A percentile compares a stretch with the other conserved stretches of the same genome.
Evolutionary conservation across 2,329 filamentous ascomycete genomes (phyloP).

Genomic region (Myriosclerotinia curreyana): DNA sequence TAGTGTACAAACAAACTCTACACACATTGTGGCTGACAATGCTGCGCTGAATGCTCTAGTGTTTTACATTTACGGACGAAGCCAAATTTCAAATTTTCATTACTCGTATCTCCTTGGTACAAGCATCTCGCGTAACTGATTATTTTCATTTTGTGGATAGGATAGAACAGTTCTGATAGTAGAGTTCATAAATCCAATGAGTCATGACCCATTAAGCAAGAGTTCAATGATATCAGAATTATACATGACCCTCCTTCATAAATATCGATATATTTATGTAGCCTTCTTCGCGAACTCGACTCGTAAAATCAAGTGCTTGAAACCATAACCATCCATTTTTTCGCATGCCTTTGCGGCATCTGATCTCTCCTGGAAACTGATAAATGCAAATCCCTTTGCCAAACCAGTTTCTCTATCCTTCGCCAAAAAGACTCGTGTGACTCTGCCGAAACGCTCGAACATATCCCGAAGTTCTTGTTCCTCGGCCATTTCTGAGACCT

Average conservation of each 20-base stretch:
- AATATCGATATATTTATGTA: constrained; percentile 29
- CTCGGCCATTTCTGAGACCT: constrained; percentile 97
- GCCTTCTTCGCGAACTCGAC: constrained; percentile 86
- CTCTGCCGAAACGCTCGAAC: constrained; percentile 95
- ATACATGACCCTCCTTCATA: constrained; percentile 12
- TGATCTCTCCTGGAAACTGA: constrained; percentile 86
- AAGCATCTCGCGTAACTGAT: constrained; percentile 7
- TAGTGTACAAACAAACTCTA: too few relatives aligned
- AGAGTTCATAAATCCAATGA: constrained; percentile 10
- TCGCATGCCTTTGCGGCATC: constrained; percentile 91
- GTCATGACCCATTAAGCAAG: background rate
- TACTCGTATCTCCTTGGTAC: background rate
- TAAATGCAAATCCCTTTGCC: constrained; percentile 98
- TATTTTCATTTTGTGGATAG: constrained; percentile 7
- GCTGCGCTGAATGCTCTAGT: background rate
- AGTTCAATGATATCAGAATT: constrained; percentile 20
- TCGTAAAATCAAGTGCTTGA: constrained; percentile 80
- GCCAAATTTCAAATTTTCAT: background rate
- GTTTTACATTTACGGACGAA: background rate
- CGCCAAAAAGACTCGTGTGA: constrained; percentile 95
- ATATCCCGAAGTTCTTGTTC: constrained; percentile 93
- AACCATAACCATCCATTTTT: constrained; percentile 96
- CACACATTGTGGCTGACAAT: background rate
- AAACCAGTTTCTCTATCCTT: constrained; percentile 95
- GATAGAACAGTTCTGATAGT: background rate